A percentile compares a stretch with the other conserved stretches of the same genome.
Conservation (phyloP, 306 rosid genomes). For the Citrullus amarus region DNA sequence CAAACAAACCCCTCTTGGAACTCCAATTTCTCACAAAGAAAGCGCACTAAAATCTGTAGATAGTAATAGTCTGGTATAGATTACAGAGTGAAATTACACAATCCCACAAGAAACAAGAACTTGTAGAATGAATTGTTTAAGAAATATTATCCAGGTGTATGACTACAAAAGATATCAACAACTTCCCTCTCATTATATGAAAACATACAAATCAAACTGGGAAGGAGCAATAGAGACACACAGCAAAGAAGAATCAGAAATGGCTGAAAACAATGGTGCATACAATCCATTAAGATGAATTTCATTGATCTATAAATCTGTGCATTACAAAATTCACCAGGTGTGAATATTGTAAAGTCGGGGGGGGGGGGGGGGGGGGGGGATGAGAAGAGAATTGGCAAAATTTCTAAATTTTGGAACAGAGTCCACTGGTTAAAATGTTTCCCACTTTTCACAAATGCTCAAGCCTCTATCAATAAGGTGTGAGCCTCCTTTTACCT, state of each 20-base stretch:
- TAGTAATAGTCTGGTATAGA: neutral
- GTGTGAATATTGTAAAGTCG: neutral
- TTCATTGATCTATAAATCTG: neutral
- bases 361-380: too few species aligned
- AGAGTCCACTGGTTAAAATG: too few species aligned
- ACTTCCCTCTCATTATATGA: neutral
- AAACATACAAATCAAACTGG: neutral
- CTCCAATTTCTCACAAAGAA: neutral
- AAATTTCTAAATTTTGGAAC: too few species aligned
- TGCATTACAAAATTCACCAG: neutral
- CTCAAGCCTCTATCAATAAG: too few species aligned
- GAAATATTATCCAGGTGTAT: neutral
- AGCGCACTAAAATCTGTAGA: neutral
- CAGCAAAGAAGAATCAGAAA: neutral
- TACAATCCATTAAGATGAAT: neutral
- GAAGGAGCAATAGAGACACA: neutral
- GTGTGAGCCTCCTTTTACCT: too few species aligned
- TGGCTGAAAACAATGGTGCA: neutral
- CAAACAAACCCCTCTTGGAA: neutral
- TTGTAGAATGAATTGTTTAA: neutral
- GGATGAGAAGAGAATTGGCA: neutral
- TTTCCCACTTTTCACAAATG: too few species aligned
- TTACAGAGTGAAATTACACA: neutral
- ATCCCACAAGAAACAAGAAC: neutral
- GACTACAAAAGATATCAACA: neutral